phyloP scores from a whole-genome alignment of 2,329 filamentous ascomycete genomes.

The Coniella lustricola region DNA sequence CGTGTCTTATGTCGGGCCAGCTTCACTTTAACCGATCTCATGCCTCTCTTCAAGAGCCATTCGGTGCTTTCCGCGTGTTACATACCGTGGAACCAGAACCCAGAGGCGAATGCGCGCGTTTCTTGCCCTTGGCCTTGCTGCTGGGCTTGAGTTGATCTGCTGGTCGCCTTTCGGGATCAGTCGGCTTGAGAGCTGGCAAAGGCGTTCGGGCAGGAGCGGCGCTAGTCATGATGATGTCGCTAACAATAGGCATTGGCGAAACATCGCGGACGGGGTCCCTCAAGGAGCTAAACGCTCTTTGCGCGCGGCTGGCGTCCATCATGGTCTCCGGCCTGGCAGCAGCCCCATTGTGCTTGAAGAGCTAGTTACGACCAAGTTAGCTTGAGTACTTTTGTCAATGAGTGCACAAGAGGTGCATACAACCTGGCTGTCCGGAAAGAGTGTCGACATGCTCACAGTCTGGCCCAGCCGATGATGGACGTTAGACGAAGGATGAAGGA shows the following conservation, averaged over 20 bases:
- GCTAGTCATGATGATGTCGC: slow-evolving; percentile 4
- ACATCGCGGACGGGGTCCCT: neutral
- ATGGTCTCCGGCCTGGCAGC: neutral
- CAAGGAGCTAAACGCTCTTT: neutral
- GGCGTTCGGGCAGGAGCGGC: neutral
- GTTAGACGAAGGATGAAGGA: no score
- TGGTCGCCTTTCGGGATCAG: neutral
- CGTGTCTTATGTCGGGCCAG: neutral
- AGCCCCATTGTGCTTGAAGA: neutral
- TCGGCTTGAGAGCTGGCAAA: neutral
- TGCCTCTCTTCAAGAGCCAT: neutral
- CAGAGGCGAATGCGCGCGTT: slow-evolving; percentile 5
- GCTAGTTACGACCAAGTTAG: no score
- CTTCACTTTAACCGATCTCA: no score
- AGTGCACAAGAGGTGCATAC: no score
- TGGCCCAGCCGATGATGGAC: no score
- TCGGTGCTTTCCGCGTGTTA: no score
- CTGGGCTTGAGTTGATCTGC: neutral
- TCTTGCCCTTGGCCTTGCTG: neutral
- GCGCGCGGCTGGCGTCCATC: neutral
- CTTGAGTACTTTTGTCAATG: no score
- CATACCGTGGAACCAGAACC: neutral
- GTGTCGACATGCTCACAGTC: no score
- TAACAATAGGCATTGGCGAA: slow-evolving; percentile 6
- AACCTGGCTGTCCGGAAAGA: no score